A percentile compares a stretch with the other conserved stretches of the same genome.
Conservation (phyloP, 805 yeast genomes). For the Sugiyamaella marilandica region DNA sequence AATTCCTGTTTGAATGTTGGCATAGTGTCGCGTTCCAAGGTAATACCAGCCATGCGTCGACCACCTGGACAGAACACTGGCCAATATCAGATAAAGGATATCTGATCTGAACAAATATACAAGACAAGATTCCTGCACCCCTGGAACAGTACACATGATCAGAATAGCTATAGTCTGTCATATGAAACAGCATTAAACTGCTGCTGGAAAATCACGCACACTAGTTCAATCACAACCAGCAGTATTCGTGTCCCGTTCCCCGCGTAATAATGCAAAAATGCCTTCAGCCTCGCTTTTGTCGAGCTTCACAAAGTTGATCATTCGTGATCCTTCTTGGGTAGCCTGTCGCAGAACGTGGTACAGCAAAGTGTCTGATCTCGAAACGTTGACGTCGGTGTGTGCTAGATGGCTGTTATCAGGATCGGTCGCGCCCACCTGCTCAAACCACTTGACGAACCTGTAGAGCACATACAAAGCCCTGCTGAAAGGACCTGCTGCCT, state of each 20-base stretch:
- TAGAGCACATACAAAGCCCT: constrained; percentile 4
- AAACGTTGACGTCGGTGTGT: constrained; percentile 3
- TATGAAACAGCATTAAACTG: no score
- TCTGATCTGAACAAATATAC: no score
- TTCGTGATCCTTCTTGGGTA: constrained; percentile 4
- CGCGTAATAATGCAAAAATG: background rate
- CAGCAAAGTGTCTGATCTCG: constrained; percentile 7
- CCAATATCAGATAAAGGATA: no score
- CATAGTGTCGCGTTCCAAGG: no score
- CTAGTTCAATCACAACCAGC: background rate
- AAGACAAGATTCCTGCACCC: no score
- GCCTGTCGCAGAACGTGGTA: constrained; percentile 3
- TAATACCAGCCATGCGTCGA: no score
- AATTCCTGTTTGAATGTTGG: no score
- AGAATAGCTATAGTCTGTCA: no score
- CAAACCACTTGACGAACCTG: constrained; percentile 11
- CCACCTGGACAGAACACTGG: no score
- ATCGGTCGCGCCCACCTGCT: background rate
- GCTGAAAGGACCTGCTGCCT: constrained; percentile 2
- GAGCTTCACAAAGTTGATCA: constrained; percentile 12
- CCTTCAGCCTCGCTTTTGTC: background rate
- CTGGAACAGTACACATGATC: no score
- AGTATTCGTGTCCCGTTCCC: background rate
- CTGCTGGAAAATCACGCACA: no score
- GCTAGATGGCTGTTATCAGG: background rate